A percentile compares a stretch with the other conserved stretches of the same genome.
phyloP scores from a whole-genome alignment of 2,329 filamentous ascomycete genomes.

The Penicillium sp. region DNA sequence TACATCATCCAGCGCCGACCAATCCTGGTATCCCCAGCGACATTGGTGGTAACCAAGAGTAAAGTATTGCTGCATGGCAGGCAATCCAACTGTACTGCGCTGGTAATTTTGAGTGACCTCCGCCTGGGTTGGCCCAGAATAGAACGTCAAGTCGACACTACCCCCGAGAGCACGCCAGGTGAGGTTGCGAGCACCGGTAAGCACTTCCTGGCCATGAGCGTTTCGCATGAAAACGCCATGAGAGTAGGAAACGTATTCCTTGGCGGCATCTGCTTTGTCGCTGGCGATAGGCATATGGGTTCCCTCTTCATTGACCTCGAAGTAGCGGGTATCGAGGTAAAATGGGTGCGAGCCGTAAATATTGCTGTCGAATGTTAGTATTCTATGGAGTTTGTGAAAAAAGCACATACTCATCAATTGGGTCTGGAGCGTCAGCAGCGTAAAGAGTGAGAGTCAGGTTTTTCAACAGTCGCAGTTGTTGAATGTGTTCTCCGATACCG shows the following conservation, averaged over 20 bases:
- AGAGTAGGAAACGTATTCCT: conserved; percentile 59
- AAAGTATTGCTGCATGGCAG: conserved; percentile 76
- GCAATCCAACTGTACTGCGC: conserved; percentile 59
- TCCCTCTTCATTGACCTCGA: conserved; percentile 49
- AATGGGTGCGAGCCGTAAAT: conserved; percentile 72
- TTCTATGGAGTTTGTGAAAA: background rate
- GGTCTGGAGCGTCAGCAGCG: conserved; percentile 60
- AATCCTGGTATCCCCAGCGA: conserved; percentile 74
- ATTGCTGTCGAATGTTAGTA: conserved; percentile 42
- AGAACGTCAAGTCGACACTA: conserved; percentile 72
- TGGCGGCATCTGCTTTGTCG: conserved; percentile 49
- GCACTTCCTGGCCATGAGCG: conserved; percentile 66
- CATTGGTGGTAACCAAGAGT: conserved; percentile 79
- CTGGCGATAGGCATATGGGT: conserved; percentile 49
- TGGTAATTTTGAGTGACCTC: conserved; percentile 68
- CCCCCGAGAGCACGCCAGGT: conserved; percentile 72
- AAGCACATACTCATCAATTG: conserved; percentile 39
- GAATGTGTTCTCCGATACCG: conserved; percentile 67
- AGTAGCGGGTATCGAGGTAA: conserved; percentile 75
- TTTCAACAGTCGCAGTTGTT: conserved; percentile 63
- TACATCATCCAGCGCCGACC: conserved; percentile 58
- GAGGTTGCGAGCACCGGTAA: conserved; percentile 58
- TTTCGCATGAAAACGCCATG: conserved; percentile 76
- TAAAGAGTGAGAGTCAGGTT: conserved; percentile 65
- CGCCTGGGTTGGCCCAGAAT: conserved; percentile 62